Evolutionary conservation across 2,329 filamentous ascomycete genomes (phyloP).

Genomic region (Ploettnerulaceae sp.): DNA sequence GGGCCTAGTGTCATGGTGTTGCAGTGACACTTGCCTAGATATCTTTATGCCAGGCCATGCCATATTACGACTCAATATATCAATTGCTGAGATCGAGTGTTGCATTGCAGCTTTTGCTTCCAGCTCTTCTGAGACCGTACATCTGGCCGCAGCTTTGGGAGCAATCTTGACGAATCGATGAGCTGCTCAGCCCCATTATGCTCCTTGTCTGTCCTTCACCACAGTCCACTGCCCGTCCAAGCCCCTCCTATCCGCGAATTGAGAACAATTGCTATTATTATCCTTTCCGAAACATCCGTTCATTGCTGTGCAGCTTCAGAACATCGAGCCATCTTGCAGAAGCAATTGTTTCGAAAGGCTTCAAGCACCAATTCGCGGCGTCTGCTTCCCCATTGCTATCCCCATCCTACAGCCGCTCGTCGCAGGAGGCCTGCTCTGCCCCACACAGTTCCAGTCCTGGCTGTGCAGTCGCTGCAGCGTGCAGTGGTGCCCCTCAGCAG

Average conservation of each 20-base stretch:
- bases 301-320: not conserved
- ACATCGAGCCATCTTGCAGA: slow-evolving; percentile 16
- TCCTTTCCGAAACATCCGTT: slow-evolving; percentile 8
- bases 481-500: slow-evolving; percentile 1
- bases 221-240: slow-evolving; percentile 6
- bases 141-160: not conserved
- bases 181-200: slow-evolving; percentile 13
- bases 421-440: not conserved
- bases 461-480: slow-evolving; percentile 8
- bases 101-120: not conserved
- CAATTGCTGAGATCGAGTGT: not conserved
- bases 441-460: slow-evolving; percentile 6
- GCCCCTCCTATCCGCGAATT: slow-evolving; percentile 1
- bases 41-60: not conserved
- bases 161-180: slow-evolving; percentile 1
- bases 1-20: not conserved
- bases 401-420: slow-evolving; percentile 9
- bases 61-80: slow-evolving; percentile 1
- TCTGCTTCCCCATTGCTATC: slow-evolving; percentile 7
- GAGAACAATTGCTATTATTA: slow-evolving; percentile 23
- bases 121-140: not conserved
- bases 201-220: slow-evolving; percentile 7
- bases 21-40: not conserved
- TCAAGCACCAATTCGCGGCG: too few species aligned
- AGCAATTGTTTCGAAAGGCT: slow-evolving; percentile 16